Base-by-base conservation (phyloP, 2,329 filamentous ascomycete species). In the Clonostachys chloroleuca region DNA sequence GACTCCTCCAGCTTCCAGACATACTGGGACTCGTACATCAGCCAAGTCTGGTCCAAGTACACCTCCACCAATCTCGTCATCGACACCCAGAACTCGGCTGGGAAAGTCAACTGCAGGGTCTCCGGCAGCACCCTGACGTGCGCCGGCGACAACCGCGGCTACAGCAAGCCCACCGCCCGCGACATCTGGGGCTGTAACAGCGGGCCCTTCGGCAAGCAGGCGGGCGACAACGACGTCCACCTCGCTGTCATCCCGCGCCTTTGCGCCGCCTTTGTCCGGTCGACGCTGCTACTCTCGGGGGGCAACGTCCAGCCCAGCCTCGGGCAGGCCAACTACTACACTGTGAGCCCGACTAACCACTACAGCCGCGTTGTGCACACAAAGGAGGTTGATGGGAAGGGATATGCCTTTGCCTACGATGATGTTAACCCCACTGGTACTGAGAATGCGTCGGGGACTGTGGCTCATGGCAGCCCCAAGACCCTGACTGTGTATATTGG, bases 231-330 rank as follows among this genome's bases (percentile, higher is more conserved):
- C 3, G 68, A 67, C 44, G 66, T 73, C 56, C 72, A 75, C 59
- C 77, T 80, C 50, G 83, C 83, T 37, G 78, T 92, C 47, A 83
- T 84, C 9, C 86, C 89, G 0, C 76, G 89, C 16, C 67, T 94
- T 12, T 79, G 85, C 0, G 88, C 89, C 2, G 87, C 85, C 1
- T 80, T 92, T 57, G 90, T 92, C 65, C 77, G 89, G 18, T 83
- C 80, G 34, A 92, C 86, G 10, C 65, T 94, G 51, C 65, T 87
- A 44, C 59, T 65, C 24, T n/a, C 14, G 14, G 36, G 36, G 1
- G 9, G 13, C 16, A 67, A 77, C 55, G 46, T 61, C n/a, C 56
- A 58, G 53, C 81, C 78, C 65, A 82, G 79, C 13, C 70, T 77
- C 46, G 69, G 71, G 44, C 77, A 80, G 59, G 59, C 58, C 6